phyloP scores from a whole-genome alignment of 192 early-diverging fungal genomes.

The Phlyctochytrium bullatum region DNA sequence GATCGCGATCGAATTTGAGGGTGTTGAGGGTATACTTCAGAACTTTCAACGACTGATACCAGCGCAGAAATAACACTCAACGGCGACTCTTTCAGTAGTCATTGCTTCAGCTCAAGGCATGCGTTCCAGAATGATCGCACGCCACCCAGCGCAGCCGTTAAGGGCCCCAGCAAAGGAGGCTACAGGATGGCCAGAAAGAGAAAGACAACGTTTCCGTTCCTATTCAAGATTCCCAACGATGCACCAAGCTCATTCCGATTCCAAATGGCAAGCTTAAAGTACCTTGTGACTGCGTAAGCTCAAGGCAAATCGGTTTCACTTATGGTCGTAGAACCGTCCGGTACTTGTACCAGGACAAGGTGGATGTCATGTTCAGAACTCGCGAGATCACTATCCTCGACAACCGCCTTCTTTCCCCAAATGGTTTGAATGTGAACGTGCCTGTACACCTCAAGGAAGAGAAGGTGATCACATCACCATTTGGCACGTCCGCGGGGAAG shows the following conservation, averaged over 20 bases:
- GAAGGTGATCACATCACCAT: not conserved
- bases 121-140: not conserved
- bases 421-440: not conserved
- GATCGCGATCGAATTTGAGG: not conserved
- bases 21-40: not conserved
- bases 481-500: not conserved
- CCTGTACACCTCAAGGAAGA: not conserved
- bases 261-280: not conserved
- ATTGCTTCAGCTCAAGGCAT: too few relatives aligned
- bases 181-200: not conserved
- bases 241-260: not conserved
- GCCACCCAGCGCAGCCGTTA: not conserved
- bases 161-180: not conserved
- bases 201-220: constrained; percentile 1
- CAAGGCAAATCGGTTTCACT: too few relatives aligned
- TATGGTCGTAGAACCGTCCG: not conserved
- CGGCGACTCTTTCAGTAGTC: too few relatives aligned
- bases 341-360: not conserved
- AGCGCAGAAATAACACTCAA: too few relatives aligned
- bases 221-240: not conserved
- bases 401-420: not conserved
- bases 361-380: not conserved
- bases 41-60: too few relatives aligned
- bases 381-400: not conserved
- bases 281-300: not conserved